phyloP scores from a whole-genome alignment of 2,329 filamentous ascomycete species.

The Arthroderma uncinatum region DNA sequence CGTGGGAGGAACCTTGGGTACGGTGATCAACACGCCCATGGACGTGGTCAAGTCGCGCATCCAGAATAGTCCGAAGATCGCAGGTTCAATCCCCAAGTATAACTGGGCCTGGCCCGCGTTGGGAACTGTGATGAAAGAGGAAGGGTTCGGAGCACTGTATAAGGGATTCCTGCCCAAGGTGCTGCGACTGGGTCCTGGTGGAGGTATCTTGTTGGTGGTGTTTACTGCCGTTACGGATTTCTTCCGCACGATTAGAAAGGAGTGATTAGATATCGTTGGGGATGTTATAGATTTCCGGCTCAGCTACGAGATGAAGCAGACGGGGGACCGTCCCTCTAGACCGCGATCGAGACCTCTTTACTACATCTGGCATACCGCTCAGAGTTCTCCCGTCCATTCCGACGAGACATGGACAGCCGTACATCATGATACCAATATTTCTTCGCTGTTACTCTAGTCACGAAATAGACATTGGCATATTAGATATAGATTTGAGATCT shows the following conservation, averaged over 20 bases:
- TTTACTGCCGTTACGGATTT: slow-evolving; percentile 56
- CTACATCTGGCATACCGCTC: not conserved
- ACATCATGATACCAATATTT: not conserved
- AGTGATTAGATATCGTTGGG: not conserved
- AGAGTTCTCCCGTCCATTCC: not conserved
- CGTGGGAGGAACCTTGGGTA: slow-evolving; percentile 81
- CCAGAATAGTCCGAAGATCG: slow-evolving; percentile 77
- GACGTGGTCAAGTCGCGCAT: slow-evolving; percentile 98
- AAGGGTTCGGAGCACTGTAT: slow-evolving; percentile 84
- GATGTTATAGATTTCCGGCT: not conserved
- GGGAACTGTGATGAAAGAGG: slow-evolving; percentile 78
- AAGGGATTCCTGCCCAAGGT: slow-evolving; percentile 98
- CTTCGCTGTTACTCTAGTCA: not conserved
- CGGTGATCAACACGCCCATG: slow-evolving; percentile 86
- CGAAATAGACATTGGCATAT: not conserved
- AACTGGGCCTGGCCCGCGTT: slow-evolving; percentile 95
- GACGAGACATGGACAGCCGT: not conserved
- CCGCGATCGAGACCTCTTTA: not conserved
- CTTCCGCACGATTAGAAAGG: slow-evolving; percentile 55
- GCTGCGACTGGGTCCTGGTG: slow-evolving; percentile 59
- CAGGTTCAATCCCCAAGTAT: slow-evolving; percentile 82
- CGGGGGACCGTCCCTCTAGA: not conserved
- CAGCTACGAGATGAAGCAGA: not conserved
- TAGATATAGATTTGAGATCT: not conserved
- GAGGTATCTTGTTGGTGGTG: slow-evolving; percentile 46